These are phyloP conservation scores for Aspergillus novofumigatus DNA, from an alignment of 2,329 filamentous ascomycete genomes.

Conservation along the genomic window DNA sequence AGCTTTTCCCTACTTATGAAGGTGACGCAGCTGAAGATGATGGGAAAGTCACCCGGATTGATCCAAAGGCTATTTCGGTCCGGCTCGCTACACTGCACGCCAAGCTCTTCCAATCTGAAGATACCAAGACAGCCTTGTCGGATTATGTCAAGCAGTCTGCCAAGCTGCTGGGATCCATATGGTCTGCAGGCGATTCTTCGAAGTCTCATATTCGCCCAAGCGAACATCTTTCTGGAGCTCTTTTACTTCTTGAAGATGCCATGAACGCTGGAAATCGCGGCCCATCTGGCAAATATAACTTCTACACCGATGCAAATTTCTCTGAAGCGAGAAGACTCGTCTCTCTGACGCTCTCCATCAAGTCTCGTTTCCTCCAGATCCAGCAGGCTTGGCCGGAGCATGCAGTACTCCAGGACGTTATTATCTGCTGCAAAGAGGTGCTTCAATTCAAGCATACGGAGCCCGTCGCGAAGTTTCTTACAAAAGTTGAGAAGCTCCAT, in stretches of 20 bases:
- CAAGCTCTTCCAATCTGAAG: slow-evolving; percentile 35
- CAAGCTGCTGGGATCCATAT: slow-evolving; percentile 32
- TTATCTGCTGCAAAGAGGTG: slow-evolving; percentile 69
- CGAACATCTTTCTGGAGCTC: slow-evolving; percentile 60
- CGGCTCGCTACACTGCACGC: slow-evolving; percentile 59
- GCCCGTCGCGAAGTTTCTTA: slow-evolving; percentile 80
- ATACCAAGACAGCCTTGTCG: slow-evolving; percentile 27
- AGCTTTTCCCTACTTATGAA: slow-evolving; percentile 77
- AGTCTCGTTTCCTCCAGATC: slow-evolving; percentile 68
- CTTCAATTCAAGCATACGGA: slow-evolving; percentile 73
- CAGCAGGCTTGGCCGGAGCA: slow-evolving; percentile 62
- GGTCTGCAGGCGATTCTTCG: slow-evolving; percentile 20
- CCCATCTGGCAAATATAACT: slow-evolving; percentile 64
- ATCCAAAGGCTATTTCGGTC: slow-evolving; percentile 55
- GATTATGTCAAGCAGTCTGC: slow-evolving; percentile 34
- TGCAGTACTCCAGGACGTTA: slow-evolving; percentile 75
- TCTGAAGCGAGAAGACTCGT: slow-evolving; percentile 71
- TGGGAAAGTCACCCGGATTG: slow-evolving; percentile 25
- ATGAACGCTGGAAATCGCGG: slow-evolving; percentile 46
- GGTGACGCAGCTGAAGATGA: slow-evolving; percentile 45
- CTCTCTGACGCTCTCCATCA: slow-evolving; percentile 63
- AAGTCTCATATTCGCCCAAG: slow-evolving; percentile 36
- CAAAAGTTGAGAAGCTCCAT: slow-evolving; percentile 83
- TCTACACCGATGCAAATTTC: slow-evolving; percentile 80
- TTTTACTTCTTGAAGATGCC: slow-evolving; percentile 63